A percentile compares a stretch with the other conserved stretches of the same genome.
These are phyloP conservation scores for Corniculantispora saksenae DNA, from an alignment of 2,329 filamentous ascomycete species.

Conservation along the genomic window DNA sequence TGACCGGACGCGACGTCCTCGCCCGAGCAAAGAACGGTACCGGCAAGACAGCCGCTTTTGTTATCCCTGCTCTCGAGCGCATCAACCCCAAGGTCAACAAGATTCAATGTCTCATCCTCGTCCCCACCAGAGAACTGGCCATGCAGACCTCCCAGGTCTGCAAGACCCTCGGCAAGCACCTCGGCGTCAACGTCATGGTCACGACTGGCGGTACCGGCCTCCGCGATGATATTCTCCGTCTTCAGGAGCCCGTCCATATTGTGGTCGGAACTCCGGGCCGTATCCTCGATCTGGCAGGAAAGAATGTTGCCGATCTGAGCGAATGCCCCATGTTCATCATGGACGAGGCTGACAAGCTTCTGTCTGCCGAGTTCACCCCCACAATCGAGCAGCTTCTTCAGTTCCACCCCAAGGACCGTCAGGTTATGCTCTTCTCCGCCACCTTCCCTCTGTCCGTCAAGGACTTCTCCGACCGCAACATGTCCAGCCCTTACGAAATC, in stretches of 20 bases:
- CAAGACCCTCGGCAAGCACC: constrained; percentile 96
- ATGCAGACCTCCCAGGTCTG: constrained; percentile 99
- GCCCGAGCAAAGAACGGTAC: constrained; percentile 98
- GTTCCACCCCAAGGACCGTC: constrained; percentile 94
- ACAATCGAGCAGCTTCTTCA: constrained; percentile 94
- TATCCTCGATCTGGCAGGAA: constrained; percentile 93
- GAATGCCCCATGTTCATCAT: constrained; percentile 98
- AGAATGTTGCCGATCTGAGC: constrained; percentile 93
- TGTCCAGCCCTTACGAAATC: constrained; percentile 95
- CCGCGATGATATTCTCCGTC: constrained; percentile 92
- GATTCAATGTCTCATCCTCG: constrained; percentile 93
- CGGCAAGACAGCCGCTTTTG: constrained; percentile 96
- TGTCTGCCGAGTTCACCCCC: constrained; percentile 94
- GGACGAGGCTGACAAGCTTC: constrained; percentile 98
- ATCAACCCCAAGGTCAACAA: constrained; percentile 97
- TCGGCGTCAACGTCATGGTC: constrained; percentile 98
- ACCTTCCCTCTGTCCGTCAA: constrained; percentile 98
- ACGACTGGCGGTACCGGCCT: constrained; percentile 94
- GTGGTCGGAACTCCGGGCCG: constrained; percentile 95
- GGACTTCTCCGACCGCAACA: constrained; percentile 97
- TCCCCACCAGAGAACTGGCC: constrained; percentile 93
- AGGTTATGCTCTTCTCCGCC: constrained; percentile 99
- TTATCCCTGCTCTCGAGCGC: constrained; percentile 91
- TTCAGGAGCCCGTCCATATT: constrained; percentile 94
- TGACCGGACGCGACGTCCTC: constrained; percentile 92